Conservation (phyloP, 495 filamentous ascomycete species). For the Annulohypoxylon bovei region DNA sequence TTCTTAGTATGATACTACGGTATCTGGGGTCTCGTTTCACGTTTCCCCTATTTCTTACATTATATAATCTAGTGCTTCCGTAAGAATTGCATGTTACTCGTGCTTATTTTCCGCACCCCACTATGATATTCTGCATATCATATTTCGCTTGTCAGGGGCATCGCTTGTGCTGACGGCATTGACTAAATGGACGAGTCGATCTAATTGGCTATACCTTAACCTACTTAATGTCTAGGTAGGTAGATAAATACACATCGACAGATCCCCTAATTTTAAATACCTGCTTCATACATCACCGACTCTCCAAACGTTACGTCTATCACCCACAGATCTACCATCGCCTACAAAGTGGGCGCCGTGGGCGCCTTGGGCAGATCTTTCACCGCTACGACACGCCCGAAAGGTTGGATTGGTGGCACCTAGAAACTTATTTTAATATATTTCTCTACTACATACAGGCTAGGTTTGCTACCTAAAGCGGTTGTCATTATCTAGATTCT, state of each 20-base stretch:
- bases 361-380: neutral
- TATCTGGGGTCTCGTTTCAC: constrained; percentile 29
- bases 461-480: neutral
- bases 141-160: neutral
- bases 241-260: neutral
- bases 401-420: constrained; percentile 1
- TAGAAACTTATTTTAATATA: neutral
- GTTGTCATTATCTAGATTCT: neutral
- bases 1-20: constrained; percentile 25
- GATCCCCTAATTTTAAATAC: neutral
- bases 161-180: constrained; percentile 6
- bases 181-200: neutral
- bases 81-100: constrained; percentile 11
- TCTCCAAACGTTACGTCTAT: neutral
- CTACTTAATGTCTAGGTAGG: neutral
- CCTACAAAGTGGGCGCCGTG: neutral
- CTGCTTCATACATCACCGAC: constrained; percentile 2
- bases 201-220: neutral
- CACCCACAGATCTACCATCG: neutral
- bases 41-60: constrained; percentile 17
- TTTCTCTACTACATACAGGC: neutral
- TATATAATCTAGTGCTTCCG: constrained; percentile 27
- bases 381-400: neutral
- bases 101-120: neutral
- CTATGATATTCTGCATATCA: neutral